A percentile compares a stretch with the other conserved stretches of the same genome.
phyloP scores from a whole-genome alignment of 129 eudicot genomes.

The Solidago caesia region DNA sequence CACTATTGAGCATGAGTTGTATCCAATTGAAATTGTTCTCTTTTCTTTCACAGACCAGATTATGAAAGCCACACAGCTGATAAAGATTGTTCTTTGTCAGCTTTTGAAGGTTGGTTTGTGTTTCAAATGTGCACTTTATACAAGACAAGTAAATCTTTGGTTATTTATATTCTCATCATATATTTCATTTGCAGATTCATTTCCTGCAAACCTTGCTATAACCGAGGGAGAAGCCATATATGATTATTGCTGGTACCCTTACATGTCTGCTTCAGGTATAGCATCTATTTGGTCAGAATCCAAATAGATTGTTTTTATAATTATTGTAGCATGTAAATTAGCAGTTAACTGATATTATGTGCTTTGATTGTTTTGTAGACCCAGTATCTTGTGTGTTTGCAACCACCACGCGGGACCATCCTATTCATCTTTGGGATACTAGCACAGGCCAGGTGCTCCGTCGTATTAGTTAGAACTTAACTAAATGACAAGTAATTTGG shows the following conservation, averaged over 20 bases:
- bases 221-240: constrained; percentile 88
- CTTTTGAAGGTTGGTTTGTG: constrained; percentile 44
- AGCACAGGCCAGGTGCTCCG: constrained; percentile 78
- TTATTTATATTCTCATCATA: neutral
- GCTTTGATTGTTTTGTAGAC: constrained; percentile 46
- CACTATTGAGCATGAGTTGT: neutral
- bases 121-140: neutral
- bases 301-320: neutral
- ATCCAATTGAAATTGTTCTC: neutral
- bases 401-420: constrained; percentile 91
- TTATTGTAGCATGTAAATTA: constrained; percentile 5
- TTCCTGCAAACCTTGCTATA: constrained; percentile 63
- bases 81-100: constrained; percentile 29
- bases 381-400: constrained; percentile 87
- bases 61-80: constrained; percentile 37
- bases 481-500: neutral
- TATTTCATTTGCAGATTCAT: constrained; percentile 65
- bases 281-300: constrained; percentile 5
- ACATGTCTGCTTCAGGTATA: constrained; percentile 84
- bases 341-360: neutral
- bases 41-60: constrained; percentile 51
- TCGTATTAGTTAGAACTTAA: neutral
- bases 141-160: neutral
- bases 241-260: constrained; percentile 95
- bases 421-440: constrained; percentile 96